phyloP scores from a whole-genome alignment of 2,329 filamentous ascomycete species.

The Penicillium thymicola region DNA sequence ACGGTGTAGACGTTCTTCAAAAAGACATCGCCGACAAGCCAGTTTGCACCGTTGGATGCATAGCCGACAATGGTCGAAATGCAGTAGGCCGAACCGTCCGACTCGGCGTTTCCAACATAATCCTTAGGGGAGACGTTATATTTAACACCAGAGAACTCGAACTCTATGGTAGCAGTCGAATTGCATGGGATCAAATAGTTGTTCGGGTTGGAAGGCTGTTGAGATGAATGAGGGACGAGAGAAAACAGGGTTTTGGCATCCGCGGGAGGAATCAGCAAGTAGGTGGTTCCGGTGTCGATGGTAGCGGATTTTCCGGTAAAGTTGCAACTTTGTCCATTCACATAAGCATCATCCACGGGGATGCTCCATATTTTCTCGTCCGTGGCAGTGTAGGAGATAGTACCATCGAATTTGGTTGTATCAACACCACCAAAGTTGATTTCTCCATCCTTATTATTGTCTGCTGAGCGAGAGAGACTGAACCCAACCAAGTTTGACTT shows the following conservation, averaged over 20 bases:
- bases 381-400: constrained; percentile 64
- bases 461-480: constrained; percentile 63
- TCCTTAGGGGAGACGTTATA: constrained; percentile 68
- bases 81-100: constrained; percentile 35
- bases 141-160: constrained; percentile 65
- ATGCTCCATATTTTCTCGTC: constrained; percentile 68
- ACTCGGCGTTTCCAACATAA: constrained; percentile 55
- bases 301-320: constrained; percentile 60
- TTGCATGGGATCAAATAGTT: constrained; percentile 73
- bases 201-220: constrained; percentile 42
- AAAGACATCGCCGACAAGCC: constrained; percentile 83
- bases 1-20: constrained; percentile 86
- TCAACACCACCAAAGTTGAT: constrained; percentile 74
- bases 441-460: constrained; percentile 68
- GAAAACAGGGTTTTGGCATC: constrained; percentile 68
- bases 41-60: constrained; percentile 61
- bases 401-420: constrained; percentile 62
- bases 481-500: constrained; percentile 68
- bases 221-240: constrained; percentile 59
- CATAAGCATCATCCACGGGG: constrained; percentile 61
- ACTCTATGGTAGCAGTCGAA: constrained; percentile 57
- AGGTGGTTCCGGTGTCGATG: constrained; percentile 81
- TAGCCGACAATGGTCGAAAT: constrained; percentile 72
- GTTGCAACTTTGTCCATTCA: constrained; percentile 58
- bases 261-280: constrained; percentile 65